Evolutionary conservation across 441 rosid genomes (phyloP).

Genomic region (Breynia disticha): DNA sequence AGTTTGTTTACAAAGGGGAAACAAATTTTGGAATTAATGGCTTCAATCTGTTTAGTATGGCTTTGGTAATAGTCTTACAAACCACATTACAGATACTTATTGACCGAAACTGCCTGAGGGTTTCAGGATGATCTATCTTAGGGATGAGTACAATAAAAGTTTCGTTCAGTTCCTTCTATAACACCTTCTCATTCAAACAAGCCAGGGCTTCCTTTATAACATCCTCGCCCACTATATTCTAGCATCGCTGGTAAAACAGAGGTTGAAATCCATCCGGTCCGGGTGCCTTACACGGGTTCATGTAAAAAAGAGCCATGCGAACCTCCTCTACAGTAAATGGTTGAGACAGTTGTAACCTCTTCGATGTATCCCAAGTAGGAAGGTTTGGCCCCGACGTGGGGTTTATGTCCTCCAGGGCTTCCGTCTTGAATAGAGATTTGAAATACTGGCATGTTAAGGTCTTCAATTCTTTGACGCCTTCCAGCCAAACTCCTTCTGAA

Average conservation of each 20-base stretch:
- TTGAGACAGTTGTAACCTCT: too few species aligned
- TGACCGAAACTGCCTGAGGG: neutral
- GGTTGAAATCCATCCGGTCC: slow-evolving; percentile 4
- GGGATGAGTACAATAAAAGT: neutral
- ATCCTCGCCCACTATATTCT: neutral
- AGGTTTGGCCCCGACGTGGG: neutral
- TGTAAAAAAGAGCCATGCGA: too few species aligned
- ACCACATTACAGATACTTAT: slow-evolving; percentile 1
- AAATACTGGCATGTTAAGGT: too few species aligned
- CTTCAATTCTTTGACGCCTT: too few species aligned
- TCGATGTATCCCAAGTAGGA: too few species aligned
- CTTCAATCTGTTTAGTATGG: neutral
- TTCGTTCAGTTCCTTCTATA: neutral
- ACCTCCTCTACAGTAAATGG: neutral
- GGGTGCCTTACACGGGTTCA: neutral
- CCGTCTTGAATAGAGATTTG: too few species aligned
- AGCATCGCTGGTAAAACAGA: neutral
- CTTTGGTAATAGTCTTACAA: neutral
- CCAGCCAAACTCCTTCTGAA: neutral
- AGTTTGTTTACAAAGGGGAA: neutral
- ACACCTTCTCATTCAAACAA: neutral
- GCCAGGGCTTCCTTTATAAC: neutral
- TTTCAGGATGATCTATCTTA: neutral
- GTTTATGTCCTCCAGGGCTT: too few species aligned
- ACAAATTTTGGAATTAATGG: neutral